phyloP scores from a whole-genome alignment of 2,329 filamentous ascomycete genomes.

The Paraphaeosphaeria minitans region DNA sequence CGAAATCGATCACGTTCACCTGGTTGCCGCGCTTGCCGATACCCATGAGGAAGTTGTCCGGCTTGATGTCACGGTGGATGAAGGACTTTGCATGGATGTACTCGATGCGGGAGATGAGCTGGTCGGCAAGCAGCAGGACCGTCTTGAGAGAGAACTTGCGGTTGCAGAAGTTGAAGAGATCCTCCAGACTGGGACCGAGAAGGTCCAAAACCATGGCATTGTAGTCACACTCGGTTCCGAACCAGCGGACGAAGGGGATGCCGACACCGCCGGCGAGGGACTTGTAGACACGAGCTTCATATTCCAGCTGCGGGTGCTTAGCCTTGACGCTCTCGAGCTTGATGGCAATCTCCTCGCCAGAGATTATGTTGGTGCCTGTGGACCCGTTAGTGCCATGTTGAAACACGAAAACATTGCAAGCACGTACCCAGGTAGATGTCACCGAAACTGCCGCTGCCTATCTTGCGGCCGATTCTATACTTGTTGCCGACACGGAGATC shows the following conservation, averaged over 20 bases:
- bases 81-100: conserved; percentile 99
- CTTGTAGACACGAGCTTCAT: conserved; percentile 93
- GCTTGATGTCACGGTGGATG: conserved; percentile 99
- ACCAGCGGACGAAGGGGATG: conserved; percentile 99
- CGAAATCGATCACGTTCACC: conserved; percentile 99
- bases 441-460: conserved; percentile 95
- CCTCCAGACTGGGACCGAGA: conserved; percentile 92
- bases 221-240: conserved; percentile 99
- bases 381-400: conserved; percentile 25
- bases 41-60: conserved; percentile 99
- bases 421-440: conserved; percentile 87
- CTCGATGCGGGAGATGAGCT: conserved; percentile 98
- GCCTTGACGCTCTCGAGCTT: conserved; percentile 99
- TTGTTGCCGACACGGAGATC: conserved; percentile 99
- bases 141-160: conserved; percentile 99
- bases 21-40: conserved; percentile 99
- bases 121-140: conserved; percentile 91
- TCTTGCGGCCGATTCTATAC: conserved; percentile 99
- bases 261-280: conserved; percentile 93
- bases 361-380: conserved; percentile 96
- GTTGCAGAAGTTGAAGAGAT: conserved; percentile 99
- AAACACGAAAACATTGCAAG: conserved; percentile 4
- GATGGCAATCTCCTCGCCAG: conserved; percentile 98
- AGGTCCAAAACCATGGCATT: conserved; percentile 99
- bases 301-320: conserved; percentile 98